Evolutionary conservation across 441 rosid genomes (phyloP).

Genomic region (Euphorbia neoarborescens): DNA sequence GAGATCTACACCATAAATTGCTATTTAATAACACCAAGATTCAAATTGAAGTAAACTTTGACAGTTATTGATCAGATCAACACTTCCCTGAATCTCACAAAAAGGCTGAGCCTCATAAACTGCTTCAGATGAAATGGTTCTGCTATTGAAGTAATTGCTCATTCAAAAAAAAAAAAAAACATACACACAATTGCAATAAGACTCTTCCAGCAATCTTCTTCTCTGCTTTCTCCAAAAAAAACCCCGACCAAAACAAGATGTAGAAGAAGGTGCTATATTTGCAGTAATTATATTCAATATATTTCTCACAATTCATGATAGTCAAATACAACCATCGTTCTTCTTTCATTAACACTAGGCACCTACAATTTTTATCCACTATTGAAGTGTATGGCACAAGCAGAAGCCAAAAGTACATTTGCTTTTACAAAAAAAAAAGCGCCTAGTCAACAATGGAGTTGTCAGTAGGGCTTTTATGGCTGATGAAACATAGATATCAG

Average conservation of each 20-base stretch:
- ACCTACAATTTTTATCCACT: neutral
- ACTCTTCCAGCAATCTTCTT: neutral
- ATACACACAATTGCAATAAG: neutral
- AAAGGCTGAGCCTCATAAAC: neutral
- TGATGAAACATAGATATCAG: neutral
- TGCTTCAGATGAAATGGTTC: neutral
- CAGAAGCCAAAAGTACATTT: neutral
- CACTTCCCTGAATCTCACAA: neutral
- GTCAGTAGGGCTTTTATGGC: neutral
- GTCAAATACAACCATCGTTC: neutral
- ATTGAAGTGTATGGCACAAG: neutral
- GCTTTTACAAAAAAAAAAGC: neutral
- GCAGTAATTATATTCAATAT: neutral
- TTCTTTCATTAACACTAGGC: neutral
- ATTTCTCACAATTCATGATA: neutral
- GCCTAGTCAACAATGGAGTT: neutral
- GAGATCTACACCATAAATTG: no score
- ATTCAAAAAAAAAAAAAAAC: neutral
- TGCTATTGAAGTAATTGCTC: neutral
- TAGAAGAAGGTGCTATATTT: neutral
- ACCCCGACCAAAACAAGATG: neutral
- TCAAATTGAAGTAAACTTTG: neutral
- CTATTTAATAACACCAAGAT: neutral
- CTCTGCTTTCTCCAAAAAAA: neutral
- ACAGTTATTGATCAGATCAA: no score